Base-by-base conservation (phyloP, 2,329 filamentous ascomycete genomes). In the Colletotrichum tofieldiae region DNA sequence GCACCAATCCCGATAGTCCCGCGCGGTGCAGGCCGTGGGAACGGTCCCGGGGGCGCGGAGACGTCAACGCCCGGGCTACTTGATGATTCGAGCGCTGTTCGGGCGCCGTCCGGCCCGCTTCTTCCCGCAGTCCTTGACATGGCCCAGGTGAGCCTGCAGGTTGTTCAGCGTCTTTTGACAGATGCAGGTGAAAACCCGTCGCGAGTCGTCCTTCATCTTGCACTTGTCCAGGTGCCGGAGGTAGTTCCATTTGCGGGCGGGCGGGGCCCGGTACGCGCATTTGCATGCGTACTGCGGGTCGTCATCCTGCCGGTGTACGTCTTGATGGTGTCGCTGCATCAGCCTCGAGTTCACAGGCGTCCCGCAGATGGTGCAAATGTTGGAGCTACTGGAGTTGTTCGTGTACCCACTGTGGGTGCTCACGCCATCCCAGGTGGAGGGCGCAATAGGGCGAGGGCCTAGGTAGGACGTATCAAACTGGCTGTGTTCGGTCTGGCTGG, bases 271-370 rank as follows among this genome's bases (percentile, higher is more conserved):
- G 43, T 41, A 35, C 4, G 5, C 7, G 18, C 64, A 66, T 39
- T 59, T 66, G 41, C 64, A 66, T 1, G 9, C 7, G 43, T 66
- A 66, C 2, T 51, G 20, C 14, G 32, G 64, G 5, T 49, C 64
- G 32, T n/a, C 20, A 9, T 12, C 20, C 29, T 39, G 29, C 6
- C 32, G 52, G 32, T 66, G 63, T 8, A 39, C 14, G 23, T 59
- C 54, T 6, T 26, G 11, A 12, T 3, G 8, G 8, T 66, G 63
- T 16, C 64, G 54, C 12, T 20, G 54, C n/a, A 59, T 37, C 55
- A n/a, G 41, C 16, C 32, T 60, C 23, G 23, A 9, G 41, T 32
- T 39, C 20, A 32, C 52, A 5, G 11, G 4, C 0, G 0, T 3
- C 4, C 12, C 7, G 3, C 64, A 66, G n/a, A 1, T 1, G 6